These are phyloP conservation scores for Flaveria sonorensis DNA, from an alignment of 129 eudicot genomes.

Conservation along the genomic window DNA sequence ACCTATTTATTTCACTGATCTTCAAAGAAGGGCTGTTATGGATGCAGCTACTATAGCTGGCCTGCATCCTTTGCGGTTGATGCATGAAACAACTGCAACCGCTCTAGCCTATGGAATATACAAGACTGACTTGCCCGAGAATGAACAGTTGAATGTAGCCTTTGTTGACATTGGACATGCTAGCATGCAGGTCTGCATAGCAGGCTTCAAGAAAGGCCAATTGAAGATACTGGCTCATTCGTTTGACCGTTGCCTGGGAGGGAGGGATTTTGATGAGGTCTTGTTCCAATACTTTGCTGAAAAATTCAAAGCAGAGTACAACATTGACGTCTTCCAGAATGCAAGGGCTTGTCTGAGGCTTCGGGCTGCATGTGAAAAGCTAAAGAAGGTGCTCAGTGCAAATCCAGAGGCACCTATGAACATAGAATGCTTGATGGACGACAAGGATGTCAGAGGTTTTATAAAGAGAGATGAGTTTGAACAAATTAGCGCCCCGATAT, in stretches of 20 bases:
- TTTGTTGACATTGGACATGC: conserved; percentile 80
- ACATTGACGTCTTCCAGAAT: conserved; percentile 67
- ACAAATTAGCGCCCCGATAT: conserved; percentile 62
- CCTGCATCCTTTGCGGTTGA: conserved; percentile 62
- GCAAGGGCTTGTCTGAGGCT: conserved; percentile 81
- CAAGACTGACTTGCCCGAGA: conserved; percentile 78
- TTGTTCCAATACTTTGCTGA: conserved; percentile 72
- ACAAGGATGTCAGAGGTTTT: conserved; percentile 77
- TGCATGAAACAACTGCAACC: conserved; percentile 84
- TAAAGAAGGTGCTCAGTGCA: conserved; percentile 80
- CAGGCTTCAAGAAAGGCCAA: conserved; percentile 80
- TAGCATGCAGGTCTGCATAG: conserved; percentile 80
- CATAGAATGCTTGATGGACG: conserved; percentile 87
- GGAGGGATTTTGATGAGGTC: conserved; percentile 76
- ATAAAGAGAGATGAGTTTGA: conserved; percentile 86
- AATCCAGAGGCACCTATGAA: conserved; percentile 85
- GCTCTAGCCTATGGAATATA: conserved; percentile 86
- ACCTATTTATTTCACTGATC: conserved; percentile 76
- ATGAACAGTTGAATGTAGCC: conserved; percentile 65
- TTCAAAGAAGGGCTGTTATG: conserved; percentile 71
- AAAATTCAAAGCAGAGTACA: conserved; percentile 65
- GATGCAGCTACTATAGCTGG: conserved; percentile 84
- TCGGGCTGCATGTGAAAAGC: conserved; percentile 68
- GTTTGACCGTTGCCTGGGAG: conserved; percentile 67
- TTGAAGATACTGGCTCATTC: conserved; percentile 72